Evolutionary conservation across 2,329 filamentous ascomycete genomes (phyloP).

Genomic region (Penicillium sumatraense): DNA sequence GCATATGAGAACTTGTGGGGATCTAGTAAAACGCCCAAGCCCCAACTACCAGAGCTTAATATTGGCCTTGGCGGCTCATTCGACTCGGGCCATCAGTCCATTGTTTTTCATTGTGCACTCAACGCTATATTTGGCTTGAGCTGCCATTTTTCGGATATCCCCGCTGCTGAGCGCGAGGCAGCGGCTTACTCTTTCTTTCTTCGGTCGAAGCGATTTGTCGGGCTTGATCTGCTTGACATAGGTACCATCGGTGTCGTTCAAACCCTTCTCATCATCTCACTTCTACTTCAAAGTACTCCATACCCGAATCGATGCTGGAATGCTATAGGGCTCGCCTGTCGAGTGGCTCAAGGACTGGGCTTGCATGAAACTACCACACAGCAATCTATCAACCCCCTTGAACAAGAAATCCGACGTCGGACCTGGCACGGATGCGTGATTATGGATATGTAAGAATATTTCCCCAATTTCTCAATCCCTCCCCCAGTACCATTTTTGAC

Average conservation of each 20-base stretch:
- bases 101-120: conserved; percentile 49
- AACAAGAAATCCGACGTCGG: conserved; percentile 42
- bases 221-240: conserved; percentile 44
- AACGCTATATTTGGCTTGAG: conserved; percentile 52
- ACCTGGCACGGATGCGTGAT: conserved; percentile 49
- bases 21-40: conserved; percentile 21
- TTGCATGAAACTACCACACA: conserved; percentile 38
- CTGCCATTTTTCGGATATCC: conserved; percentile 44
- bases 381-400: conserved; percentile 29
- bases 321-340: conserved; percentile 47
- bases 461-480: neutral
- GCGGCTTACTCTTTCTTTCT: conserved; percentile 41
- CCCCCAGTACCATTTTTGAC: neutral
- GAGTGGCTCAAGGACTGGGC: conserved; percentile 48
- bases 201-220: conserved; percentile 39
- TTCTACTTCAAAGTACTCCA: conserved; percentile 48
- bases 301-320: conserved; percentile 51
- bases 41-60: conserved; percentile 25
- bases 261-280: conserved; percentile 43
- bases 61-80: conserved; percentile 41
- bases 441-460: conserved; percentile 41
- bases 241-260: conserved; percentile 48
- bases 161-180: conserved; percentile 31
- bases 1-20: conserved; percentile 49
- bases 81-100: conserved; percentile 38